Percentiles rank a stretch among this genome's conserved stretches.
These are phyloP conservation scores for Xylaria venustula DNA, from an alignment of 495 filamentous ascomycete species.

Conservation along the genomic window DNA sequence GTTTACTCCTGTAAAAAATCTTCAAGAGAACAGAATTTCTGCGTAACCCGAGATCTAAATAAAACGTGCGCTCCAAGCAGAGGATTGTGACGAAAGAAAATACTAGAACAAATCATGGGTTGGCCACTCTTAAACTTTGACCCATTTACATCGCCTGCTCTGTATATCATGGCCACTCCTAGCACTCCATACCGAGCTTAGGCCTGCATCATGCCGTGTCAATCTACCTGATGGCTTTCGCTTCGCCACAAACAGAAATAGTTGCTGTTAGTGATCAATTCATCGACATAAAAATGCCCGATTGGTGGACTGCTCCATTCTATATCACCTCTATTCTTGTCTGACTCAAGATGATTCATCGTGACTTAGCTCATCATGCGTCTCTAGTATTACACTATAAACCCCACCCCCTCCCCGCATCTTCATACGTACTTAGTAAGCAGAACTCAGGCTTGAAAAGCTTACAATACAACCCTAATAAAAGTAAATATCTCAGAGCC, in stretches of 20 bases:
- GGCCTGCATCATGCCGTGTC: neutral
- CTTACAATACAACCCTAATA: no score
- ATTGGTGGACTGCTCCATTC: neutral
- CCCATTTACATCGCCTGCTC: neutral
- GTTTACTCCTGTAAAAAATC: no score
- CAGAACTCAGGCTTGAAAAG: no score
- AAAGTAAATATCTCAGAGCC: no score
- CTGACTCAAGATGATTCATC: conserved; percentile 6
- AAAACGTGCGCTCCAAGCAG: no score
- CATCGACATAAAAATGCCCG: neutral
- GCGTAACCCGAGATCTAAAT: no score
- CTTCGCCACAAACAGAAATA: neutral
- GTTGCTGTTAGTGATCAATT: no score
- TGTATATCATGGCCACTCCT: neutral
- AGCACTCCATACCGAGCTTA: neutral
- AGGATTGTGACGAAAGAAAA: neutral
- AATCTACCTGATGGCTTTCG: neutral
- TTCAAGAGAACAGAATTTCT: no score
- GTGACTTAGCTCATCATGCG: neutral
- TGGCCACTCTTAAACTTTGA: neutral
- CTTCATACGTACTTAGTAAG: no score
- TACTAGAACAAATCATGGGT: neutral
- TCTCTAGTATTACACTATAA: no score
- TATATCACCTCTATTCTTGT: neutral
- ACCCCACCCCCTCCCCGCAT: no score